A percentile compares a stretch with the other conserved stretches of the same genome.
Conservation (phyloP, 2,329 filamentous ascomycete genomes). For the Coniosporium tulheliwenetii region DNA sequence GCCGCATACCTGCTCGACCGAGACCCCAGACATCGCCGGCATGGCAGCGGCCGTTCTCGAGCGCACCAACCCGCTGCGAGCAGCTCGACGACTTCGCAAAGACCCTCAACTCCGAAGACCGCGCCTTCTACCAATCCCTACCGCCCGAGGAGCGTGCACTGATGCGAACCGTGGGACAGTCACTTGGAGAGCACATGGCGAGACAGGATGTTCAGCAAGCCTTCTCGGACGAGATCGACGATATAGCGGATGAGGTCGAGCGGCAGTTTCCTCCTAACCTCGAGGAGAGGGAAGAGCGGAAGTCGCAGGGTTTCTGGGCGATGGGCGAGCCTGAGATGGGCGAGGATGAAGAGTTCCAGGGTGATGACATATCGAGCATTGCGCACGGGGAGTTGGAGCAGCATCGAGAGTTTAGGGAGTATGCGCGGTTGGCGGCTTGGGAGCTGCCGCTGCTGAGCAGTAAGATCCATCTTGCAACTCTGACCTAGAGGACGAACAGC, state of each 20-base stretch:
- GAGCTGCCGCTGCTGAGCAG: constrained; percentile 84
- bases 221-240: constrained; percentile 2
- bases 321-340: constrained; percentile 11
- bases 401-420: constrained; percentile 76
- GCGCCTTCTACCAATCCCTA: constrained; percentile 5
- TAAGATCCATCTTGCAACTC: constrained; percentile 30
- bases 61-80: constrained; percentile 8
- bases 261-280: constrained; percentile 1
- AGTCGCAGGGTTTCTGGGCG: constrained; percentile 6
- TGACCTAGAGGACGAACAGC: neutral
- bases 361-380: constrained; percentile 70
- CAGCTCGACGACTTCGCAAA: constrained; percentile 5
- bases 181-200: neutral
- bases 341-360: constrained; percentile 42
- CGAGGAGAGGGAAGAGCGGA: constrained; percentile 1
- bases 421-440: constrained; percentile 77
- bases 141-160: constrained; percentile 4
- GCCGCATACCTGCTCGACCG: constrained; percentile 9
- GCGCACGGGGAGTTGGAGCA: constrained; percentile 80
- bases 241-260: constrained; percentile 3
- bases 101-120: constrained; percentile 5
- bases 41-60: constrained; percentile 18
- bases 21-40: constrained; percentile 8
- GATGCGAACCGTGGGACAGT: constrained; percentile 2
- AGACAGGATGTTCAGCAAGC: constrained; percentile 3